Base-by-base conservation (phyloP, 768 basidiomycete species). In the Inosperma sp. region DNA sequence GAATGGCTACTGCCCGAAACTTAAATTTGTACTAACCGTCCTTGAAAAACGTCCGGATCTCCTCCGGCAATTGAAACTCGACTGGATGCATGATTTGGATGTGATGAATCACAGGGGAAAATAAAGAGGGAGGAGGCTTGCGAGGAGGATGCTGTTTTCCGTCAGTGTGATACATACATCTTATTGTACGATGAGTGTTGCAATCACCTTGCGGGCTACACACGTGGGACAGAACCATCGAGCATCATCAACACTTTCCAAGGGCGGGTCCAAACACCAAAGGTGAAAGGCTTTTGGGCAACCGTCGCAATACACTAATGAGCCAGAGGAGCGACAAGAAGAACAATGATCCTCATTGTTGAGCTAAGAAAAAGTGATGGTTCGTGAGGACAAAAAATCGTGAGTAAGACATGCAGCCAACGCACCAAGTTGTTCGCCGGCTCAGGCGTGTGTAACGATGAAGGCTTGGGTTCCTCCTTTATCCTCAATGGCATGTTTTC, bases 211-310 rank as follows among this genome's bases (percentile, higher is more conserved):
- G 55, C 77, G 75, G 58, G 82, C 74, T 48, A 70, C 67, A 69
- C 88, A 90, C 48, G 77, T 74, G 33, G 83, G 85, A 68, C 90
- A 91, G 68, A 82, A 89, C 85, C 86, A 93, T 64, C 80, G 77
- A 58, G 84, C 80, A 69, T 90, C 88, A 67, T 96, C 92, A 54
- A 86, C 77, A 42, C 83, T 74, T 55, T 93, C 89, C 74, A 97
- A 80, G 17, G 96, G 96, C 47, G 96, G 96, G 67, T 99, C 88
- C 57, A 99, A 78, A 68, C 96, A 99, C 80, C 88, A 85, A 53
- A 98, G 83, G 70, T 99, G 96, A 68, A 96, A 99, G 6, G 93
- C 92, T 56, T 87, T 75, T 29, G 95, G 91, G 65, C 96, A 99
- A 16, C 94, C 93, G 67, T 98, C 96, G 68, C 96, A 99, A 66